These are phyloP conservation scores for Russula dissimulans DNA, from an alignment of 768 basidiomycete genomes.

Conservation along the genomic window DNA sequence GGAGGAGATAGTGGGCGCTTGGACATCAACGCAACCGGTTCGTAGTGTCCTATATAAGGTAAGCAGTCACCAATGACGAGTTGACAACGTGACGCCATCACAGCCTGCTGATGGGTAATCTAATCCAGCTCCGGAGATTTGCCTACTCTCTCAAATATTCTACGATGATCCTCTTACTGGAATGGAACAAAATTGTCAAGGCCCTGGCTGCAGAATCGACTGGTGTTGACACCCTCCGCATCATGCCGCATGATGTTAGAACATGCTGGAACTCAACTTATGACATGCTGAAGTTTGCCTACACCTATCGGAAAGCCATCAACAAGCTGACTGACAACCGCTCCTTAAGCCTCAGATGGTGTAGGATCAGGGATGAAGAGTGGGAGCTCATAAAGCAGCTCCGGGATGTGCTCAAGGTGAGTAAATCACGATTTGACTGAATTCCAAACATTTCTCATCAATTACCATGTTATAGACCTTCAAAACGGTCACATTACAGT, in stretches of 20 bases:
- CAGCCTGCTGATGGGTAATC: too few relatives aligned
- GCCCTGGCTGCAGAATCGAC: background rate
- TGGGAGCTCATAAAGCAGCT: background rate
- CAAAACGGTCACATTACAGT: background rate
- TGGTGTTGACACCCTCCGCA: conserved; percentile 6
- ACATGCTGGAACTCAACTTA: conserved; percentile 34
- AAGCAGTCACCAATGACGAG: too few relatives aligned
- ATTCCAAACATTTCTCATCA: too few relatives aligned
- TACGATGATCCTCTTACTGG: too few relatives aligned
- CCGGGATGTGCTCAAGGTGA: background rate
- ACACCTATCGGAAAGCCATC: conserved; percentile 25
- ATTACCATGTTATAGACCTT: background rate
- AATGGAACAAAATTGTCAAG: conserved; percentile 10
- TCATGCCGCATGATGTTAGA: conserved; percentile 32
- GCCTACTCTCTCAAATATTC: too few relatives aligned
- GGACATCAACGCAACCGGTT: too few relatives aligned
- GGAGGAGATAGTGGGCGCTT: too few relatives aligned
- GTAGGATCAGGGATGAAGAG: background rate
- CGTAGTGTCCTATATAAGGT: too few relatives aligned
- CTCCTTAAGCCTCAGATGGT: background rate
- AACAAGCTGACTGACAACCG: conserved; percentile 1
- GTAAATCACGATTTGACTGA: background rate
- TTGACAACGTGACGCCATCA: too few relatives aligned
- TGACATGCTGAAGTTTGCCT: conserved; percentile 30
- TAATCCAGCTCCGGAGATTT: too few relatives aligned